Conservation (phyloP, 352 stramenopile species). For the Phytopythium vexans region DNA sequence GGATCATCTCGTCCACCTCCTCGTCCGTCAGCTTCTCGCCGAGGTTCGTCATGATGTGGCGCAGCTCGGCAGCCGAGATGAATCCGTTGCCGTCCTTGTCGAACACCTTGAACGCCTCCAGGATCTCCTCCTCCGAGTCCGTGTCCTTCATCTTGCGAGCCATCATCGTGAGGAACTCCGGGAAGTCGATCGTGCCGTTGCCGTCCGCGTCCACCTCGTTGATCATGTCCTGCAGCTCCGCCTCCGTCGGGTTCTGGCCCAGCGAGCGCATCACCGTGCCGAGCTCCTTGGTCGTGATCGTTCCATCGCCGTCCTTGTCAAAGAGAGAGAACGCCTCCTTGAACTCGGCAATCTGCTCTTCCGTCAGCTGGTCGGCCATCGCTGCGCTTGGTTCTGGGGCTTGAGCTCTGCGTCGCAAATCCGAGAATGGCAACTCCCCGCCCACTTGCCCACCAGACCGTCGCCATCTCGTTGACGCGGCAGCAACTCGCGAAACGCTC, state of each 20-base stretch:
- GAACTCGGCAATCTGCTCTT: constrained; percentile 99
- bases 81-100: constrained; percentile 99
- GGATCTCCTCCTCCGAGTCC: constrained; percentile 98
- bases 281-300: constrained; percentile 99
- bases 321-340: constrained; percentile 99
- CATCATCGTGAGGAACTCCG: constrained; percentile 99
- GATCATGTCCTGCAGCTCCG: constrained; percentile 99
- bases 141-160: constrained; percentile 99
- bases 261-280: constrained; percentile 98
- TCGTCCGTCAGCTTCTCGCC: constrained; percentile 98
- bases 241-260: constrained; percentile 97
- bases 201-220: constrained; percentile 99
- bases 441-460: neutral
- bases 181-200: constrained; percentile 99
- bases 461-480: too few relatives aligned
- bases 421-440: constrained; percentile 38
- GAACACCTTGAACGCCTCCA: constrained; percentile 98
- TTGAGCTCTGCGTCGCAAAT: constrained; percentile 53
- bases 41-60: constrained; percentile 99
- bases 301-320: constrained; percentile 98
- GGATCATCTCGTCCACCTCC: constrained; percentile 99
- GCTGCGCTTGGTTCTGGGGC: constrained; percentile 21
- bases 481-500: too few relatives aligned
- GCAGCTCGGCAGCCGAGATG: constrained; percentile 97
- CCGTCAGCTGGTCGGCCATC: constrained; percentile 89